Evolutionary conservation across 2,329 filamentous ascomycete genomes (phyloP).

Genomic region (Aspergillus chevalieri): DNA sequence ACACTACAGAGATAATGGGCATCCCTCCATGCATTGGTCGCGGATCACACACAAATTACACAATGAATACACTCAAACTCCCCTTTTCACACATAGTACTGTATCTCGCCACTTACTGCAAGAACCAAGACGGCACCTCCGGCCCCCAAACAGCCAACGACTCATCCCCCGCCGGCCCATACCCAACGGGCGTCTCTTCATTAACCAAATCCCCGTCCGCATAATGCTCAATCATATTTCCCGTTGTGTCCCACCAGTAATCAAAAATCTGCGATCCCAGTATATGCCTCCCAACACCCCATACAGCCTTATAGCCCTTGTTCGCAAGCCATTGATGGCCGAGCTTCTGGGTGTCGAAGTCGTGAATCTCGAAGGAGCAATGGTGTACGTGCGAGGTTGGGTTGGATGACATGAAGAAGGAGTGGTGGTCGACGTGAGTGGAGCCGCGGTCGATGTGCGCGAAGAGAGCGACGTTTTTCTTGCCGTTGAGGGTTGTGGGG

Average conservation of each 20-base stretch:
- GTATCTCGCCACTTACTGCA: background rate
- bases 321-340: constrained; percentile 47
- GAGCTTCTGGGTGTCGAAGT: constrained; percentile 48
- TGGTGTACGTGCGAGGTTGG: constrained; percentile 43
- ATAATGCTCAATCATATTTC: constrained; percentile 14
- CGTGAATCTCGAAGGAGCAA: constrained; percentile 46
- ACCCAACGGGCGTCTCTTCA: constrained; percentile 4
- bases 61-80: no score
- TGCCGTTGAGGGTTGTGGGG: background rate
- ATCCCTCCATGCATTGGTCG: no score
- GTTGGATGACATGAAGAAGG: constrained; percentile 43
- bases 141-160: constrained; percentile 8
- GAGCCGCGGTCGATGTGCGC: constrained; percentile 46
- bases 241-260: constrained; percentile 13
- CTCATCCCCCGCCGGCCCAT: constrained; percentile 4
- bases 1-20: no score
- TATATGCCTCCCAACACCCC: constrained; percentile 13
- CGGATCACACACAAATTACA: no score
- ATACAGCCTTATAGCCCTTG: constrained; percentile 37
- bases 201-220: constrained; percentile 11
- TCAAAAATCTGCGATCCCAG: constrained; percentile 14
- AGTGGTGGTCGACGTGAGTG: constrained; percentile 47
- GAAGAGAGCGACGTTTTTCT: constrained; percentile 38
- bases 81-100: no score
- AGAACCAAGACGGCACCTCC: constrained; percentile 3